Base-by-base conservation (phyloP, 306 rosid species). In the apple (Malus domestica) region DNA sequence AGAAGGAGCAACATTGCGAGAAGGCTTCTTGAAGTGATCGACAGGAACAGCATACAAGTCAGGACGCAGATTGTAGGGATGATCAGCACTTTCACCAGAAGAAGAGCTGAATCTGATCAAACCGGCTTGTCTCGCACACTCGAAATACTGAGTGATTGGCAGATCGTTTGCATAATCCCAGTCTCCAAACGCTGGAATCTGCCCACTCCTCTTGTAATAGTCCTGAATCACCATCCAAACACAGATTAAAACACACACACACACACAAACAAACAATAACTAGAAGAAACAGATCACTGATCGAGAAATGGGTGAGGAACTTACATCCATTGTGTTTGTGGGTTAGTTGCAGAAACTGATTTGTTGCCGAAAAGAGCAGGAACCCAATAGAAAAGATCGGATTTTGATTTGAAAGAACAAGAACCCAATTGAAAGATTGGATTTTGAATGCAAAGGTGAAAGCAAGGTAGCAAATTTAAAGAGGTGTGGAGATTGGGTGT, bases 91-190 rank as follows among this genome's bases (percentile, higher is more conserved):
- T 38, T 91, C 97, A 0, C 97, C 97, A 42, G 90, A 89, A 30
- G 96, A 91, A 60, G 93, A 90, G 78, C 97, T 91, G 80, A 87
- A 85, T 35, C 96, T 89, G 73, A 93, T 85, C 84, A 93, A 77
- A 29, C 98, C 96, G 2, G 93, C 96, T 30, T 94, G 97, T 51
- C 96, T 88, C 0, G 98, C 93, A 29, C 84, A 86, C 74, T 92
- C 98, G 52, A 95, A 95, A 71, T 92, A 95, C 85, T 95, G 97
- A 69, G 97, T 95, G 72, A 95, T 95, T 59, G 98, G 97, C 27
- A 92, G 64, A 64, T 95, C 89, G 59, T 89, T 90, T 0, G 96
- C 86, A 46, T 83, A 85, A 57, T 95, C 98, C 98, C 98, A 95
- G 85, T 95, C 87, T 7, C 98, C 97, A 60, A 95, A 95, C 54